Evolutionary conservation across 2,329 filamentous ascomycete species (phyloP), one percentile per base, ranked within the genome.

Genomic region (Fusarium neocosmosporiellum): DNA sequence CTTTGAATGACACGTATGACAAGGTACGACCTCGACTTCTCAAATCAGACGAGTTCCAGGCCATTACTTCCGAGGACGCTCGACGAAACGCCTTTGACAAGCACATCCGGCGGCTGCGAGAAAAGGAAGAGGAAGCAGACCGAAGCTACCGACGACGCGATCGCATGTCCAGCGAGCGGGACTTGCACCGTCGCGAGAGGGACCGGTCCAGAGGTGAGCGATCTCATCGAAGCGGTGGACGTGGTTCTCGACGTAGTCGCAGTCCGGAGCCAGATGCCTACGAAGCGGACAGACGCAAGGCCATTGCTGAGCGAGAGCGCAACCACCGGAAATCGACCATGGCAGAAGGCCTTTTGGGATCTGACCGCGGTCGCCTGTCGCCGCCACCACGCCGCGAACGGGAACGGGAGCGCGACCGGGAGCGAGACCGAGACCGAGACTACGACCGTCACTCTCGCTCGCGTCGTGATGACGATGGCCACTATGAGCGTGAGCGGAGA

Each of bases 221-320:
- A 84, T 87, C 88, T 83, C 89, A 91, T 81, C 89, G 90, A 74
- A 85, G 85, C 78, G 85, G 86, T 75, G 86, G 84, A 74, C 88
- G 89, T 78, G 83, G 86, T 78, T 83, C 84, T 75, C 87, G 94
- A 76, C 89, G 90, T 76, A 97, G 94, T 80, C 94, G 95, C 77
- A 95, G 93, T 76, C 95, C 95, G n/a, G 96, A 98, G 82, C 90
- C 90, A 66, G 95, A 99, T 84, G 90, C 94, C 22, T 99, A 99
- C 82, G 96, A 98, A 83, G 96, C 95, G 68, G 96, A 99, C 80
- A 91, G 96, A 74, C 93, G 95, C 78, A 96, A 96, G 82, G 96
- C 96, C 48, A 95, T 96, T 79, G 95, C 95, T 66, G 95, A 98
- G 80, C 92, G 97, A 55, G 97, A 98, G 84, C 93, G 95, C 74